phyloP scores from a whole-genome alignment of 2,329 filamentous ascomycete genomes.

The Proliferodiscus dingleyae region DNA sequence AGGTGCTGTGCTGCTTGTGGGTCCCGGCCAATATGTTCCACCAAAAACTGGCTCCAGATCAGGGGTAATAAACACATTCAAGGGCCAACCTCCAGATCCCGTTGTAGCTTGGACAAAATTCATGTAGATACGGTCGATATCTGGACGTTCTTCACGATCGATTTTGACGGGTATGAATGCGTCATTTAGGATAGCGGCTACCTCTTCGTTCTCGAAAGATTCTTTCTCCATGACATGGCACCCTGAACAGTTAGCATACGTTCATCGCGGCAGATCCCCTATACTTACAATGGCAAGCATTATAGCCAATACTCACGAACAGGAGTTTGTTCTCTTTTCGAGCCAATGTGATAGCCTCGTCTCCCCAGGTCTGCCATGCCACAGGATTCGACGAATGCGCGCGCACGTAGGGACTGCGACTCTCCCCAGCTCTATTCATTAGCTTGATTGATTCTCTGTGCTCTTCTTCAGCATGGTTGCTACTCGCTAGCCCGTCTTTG shows the following conservation, averaged over 20 bases:
- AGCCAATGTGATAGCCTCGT: slow-evolving; percentile 71
- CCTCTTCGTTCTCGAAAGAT: slow-evolving; percentile 77
- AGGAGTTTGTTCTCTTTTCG: slow-evolving; percentile 80
- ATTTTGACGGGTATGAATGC: slow-evolving; percentile 88
- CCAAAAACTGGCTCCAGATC: slow-evolving; percentile 92
- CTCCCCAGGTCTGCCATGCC: slow-evolving; percentile 84
- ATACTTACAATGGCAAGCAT: slow-evolving; percentile 83
- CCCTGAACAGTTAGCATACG: slow-evolving; percentile 41
- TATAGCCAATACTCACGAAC: slow-evolving; percentile 92
- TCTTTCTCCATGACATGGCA: slow-evolving; percentile 91
- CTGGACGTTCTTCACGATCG: slow-evolving; percentile 88
- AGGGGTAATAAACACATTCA: slow-evolving; percentile 95
- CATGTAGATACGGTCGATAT: slow-evolving; percentile 96
- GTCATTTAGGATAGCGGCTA: slow-evolving; percentile 77
- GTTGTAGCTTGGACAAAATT: slow-evolving; percentile 95
- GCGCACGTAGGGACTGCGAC: slow-evolving; percentile 64
- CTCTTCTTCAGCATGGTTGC: slow-evolving; percentile 6
- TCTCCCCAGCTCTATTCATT: slow-evolving; percentile 53
- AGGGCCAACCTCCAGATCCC: slow-evolving; percentile 84
- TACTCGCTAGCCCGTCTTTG: slow-evolving; percentile 12
- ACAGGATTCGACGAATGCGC: slow-evolving; percentile 77
- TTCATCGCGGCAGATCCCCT: background rate
- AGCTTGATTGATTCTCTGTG: slow-evolving; percentile 30
- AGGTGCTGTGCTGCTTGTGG: slow-evolving; percentile 35
- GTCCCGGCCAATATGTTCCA: slow-evolving; percentile 83